A percentile compares a stretch with the other conserved stretches of the same genome.
phyloP scores from a whole-genome alignment of 805 yeast species.

The Blastobotrys americana region DNA sequence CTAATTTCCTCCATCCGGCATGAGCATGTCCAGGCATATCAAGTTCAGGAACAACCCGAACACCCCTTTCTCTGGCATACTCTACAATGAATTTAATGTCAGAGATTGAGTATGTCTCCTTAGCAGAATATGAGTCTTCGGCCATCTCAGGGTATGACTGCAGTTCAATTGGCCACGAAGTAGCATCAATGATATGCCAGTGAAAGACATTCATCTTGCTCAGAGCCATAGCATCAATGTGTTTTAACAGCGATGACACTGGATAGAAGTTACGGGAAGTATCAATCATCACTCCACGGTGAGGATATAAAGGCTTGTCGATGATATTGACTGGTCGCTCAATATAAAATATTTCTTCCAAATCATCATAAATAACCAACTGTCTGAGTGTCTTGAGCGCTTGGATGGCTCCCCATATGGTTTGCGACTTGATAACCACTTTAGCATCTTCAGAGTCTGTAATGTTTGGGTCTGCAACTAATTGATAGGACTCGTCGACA shows the following conservation, averaged over 20 bases:
- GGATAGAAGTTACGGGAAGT: constrained; percentile 33
- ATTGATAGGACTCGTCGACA: constrained; percentile 34
- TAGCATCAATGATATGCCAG: constrained; percentile 36
- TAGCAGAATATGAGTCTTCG: constrained; percentile 32
- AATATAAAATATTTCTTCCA: constrained; percentile 21
- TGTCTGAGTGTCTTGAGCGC: constrained; percentile 35
- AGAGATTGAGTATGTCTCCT: constrained; percentile 27
- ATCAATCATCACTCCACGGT: constrained; percentile 36
- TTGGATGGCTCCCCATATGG: constrained; percentile 36
- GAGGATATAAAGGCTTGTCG: constrained; percentile 33
- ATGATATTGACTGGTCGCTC: constrained; percentile 30
- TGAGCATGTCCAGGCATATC: constrained; percentile 37
- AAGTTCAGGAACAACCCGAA: constrained; percentile 37
- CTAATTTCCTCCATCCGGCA: constrained; percentile 33
- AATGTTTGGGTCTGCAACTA: constrained; percentile 15
- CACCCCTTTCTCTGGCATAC: constrained; percentile 32
- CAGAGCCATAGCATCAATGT: constrained; percentile 34
- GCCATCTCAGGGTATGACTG: constrained; percentile 33
- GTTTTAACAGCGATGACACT: constrained; percentile 26
- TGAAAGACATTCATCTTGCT: constrained; percentile 36
- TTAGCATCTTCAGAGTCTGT: constrained; percentile 1
- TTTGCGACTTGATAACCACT: constrained; percentile 27
- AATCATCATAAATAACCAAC: constrained; percentile 27
- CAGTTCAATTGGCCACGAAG: constrained; percentile 35
- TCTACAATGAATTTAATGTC: constrained; percentile 28